phyloP scores from a whole-genome alignment of 192 early-diverging fungal species.

The Gonapodya prolifera region DNA sequence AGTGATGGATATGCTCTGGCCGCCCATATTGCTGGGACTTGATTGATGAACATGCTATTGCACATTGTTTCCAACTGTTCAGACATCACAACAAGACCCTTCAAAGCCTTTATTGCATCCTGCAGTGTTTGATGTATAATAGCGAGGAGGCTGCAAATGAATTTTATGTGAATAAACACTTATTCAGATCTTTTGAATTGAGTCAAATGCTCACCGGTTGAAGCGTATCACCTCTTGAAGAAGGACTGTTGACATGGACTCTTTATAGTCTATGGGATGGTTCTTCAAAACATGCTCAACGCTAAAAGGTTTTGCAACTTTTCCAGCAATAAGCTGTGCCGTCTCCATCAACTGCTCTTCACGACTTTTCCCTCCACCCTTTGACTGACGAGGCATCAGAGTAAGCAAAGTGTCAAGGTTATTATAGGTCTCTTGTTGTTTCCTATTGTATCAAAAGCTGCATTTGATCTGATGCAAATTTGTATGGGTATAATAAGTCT shows the following conservation, averaged over 20 bases:
- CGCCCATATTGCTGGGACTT: constrained; percentile 47
- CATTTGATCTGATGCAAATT: neutral
- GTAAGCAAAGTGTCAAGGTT: neutral
- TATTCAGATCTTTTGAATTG: neutral
- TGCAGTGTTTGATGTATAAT: constrained; percentile 36
- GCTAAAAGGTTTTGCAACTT: constrained; percentile 11
- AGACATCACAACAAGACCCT: constrained; percentile 46
- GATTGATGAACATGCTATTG: constrained; percentile 39
- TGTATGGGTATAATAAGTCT: neutral
- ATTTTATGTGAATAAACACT: neutral
- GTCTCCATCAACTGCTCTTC: constrained; percentile 18
- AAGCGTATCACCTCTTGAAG: constrained; percentile 54
- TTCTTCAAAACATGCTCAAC: constrained; percentile 23
- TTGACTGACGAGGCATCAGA: constrained; percentile 36
- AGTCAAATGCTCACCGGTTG: constrained; percentile 26
- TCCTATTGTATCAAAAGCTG: neutral
- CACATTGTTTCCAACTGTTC: constrained; percentile 49
- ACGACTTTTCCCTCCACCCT: neutral
- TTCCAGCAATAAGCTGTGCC: constrained; percentile 31
- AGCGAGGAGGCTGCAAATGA: constrained; percentile 24
- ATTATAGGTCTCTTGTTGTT: neutral
- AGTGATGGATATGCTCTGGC: constrained; percentile 49
- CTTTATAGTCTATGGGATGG: constrained; percentile 40
- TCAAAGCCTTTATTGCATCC: constrained; percentile 51
- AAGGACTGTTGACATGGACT: constrained; percentile 52